Percentiles rank a stretch among this genome's conserved stretches.
Evolutionary conservation across 2,329 filamentous ascomycete species (phyloP).

Genomic region (Monosporascus sp.): DNA sequence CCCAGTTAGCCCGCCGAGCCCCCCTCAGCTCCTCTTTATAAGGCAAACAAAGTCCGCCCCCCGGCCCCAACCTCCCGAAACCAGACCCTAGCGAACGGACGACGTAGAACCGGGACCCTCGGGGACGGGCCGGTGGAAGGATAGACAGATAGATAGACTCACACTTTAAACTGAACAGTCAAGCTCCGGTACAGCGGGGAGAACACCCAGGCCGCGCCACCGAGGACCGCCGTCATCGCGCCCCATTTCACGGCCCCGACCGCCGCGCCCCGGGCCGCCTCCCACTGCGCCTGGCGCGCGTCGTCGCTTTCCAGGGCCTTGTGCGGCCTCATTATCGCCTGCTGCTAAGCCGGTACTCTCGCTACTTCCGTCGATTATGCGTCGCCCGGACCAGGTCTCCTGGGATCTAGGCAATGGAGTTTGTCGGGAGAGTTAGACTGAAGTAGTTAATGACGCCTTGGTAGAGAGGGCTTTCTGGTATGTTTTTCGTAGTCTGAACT

Average conservation of each 20-base stretch:
- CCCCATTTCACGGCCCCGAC: conserved; percentile 70
- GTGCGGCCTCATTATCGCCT: conserved; percentile 39
- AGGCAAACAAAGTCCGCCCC: background rate
- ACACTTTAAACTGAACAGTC: conserved; percentile 76
- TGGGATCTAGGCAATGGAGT: too few species aligned
- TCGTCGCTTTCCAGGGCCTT: conserved; percentile 60
- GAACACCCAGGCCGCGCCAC: conserved; percentile 55
- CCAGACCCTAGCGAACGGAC: too few species aligned
- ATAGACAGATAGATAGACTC: conserved; percentile 27
- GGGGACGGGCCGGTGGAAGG: background rate
- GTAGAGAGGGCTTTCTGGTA: too few species aligned
- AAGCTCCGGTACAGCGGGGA: conserved; percentile 68
- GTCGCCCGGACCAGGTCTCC: too few species aligned
- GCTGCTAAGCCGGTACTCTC: too few species aligned
- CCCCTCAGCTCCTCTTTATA: background rate
- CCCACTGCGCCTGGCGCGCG: conserved; percentile 64
- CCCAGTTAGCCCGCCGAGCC: background rate
- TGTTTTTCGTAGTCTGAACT: too few species aligned
- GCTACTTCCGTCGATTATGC: too few species aligned
- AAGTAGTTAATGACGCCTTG: too few species aligned
- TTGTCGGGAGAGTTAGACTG: too few species aligned
- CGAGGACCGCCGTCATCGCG: conserved; percentile 56
- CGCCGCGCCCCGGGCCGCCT: conserved; percentile 62
- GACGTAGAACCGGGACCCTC: too few species aligned
- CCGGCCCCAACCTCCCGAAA: conserved; percentile 1